Evolutionary conservation across 768 basidiomycete genomes (phyloP).

Genomic region (Macrolepiota dolichaula): DNA sequence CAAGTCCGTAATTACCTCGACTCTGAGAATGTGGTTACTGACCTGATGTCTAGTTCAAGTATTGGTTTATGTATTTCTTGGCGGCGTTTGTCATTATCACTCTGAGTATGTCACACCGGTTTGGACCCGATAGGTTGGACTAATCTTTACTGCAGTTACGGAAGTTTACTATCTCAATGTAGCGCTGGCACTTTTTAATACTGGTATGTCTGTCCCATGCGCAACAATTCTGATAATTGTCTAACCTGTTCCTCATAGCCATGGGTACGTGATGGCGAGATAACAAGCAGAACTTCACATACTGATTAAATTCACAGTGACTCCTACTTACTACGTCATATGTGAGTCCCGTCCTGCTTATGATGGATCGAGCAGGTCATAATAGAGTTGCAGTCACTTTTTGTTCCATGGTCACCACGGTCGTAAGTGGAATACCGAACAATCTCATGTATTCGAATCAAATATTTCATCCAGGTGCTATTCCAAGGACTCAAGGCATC

Average conservation of each 20-base stretch:
- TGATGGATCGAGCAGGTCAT: conserved; percentile 9
- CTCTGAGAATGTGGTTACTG: neutral
- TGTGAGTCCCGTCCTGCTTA: conserved; percentile 40
- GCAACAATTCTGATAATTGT: neutral
- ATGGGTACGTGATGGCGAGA: conserved; percentile 51
- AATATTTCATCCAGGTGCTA: conserved; percentile 56
- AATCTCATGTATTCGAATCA: neutral
- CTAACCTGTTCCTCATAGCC: conserved; percentile 32
- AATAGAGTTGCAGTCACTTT: conserved; percentile 59
- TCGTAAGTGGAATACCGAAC: conserved; percentile 41
- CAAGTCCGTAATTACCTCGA: conserved; percentile 46
- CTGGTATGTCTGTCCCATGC: conserved; percentile 43
- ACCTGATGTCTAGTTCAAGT: conserved; percentile 60
- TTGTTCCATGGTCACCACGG: conserved; percentile 80
- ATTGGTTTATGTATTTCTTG: conserved; percentile 91
- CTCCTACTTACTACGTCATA: conserved; percentile 84
- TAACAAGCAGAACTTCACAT: neutral
- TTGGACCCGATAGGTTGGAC: neutral
- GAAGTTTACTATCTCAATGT: conserved; percentile 97
- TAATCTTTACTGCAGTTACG: conserved; percentile 46
- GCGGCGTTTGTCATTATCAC: conserved; percentile 81
- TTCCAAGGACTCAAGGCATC: conserved; percentile 86
- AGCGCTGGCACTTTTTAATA: conserved; percentile 94
- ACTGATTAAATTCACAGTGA: conserved; percentile 45
- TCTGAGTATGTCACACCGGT: conserved; percentile 52